These are phyloP conservation scores for Citrus trifoliata DNA, from an alignment of 345 rosid genomes.

Conservation along the genomic window DNA sequence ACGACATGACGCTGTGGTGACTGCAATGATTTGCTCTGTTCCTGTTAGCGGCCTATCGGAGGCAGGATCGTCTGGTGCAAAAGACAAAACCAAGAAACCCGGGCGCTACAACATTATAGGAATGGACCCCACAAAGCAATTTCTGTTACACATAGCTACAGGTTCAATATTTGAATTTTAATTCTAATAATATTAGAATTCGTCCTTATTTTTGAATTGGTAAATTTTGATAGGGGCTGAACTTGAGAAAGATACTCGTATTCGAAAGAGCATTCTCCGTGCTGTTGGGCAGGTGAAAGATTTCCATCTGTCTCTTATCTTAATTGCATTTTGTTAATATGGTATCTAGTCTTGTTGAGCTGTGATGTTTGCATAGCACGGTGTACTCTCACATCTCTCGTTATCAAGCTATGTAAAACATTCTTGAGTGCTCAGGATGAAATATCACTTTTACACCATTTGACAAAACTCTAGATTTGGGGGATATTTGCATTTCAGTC, in stretches of 20 bases:
- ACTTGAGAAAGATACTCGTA: constrained; percentile 74
- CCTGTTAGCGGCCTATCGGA: constrained; percentile 84
- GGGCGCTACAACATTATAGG: constrained; percentile 74
- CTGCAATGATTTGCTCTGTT: constrained; percentile 82
- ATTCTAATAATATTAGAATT: background rate
- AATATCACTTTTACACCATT: background rate
- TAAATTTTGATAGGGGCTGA: constrained; percentile 53
- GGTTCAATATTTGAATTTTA: constrained; percentile 35
- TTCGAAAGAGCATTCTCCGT: constrained; percentile 67
- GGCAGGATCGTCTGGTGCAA: constrained; percentile 62
- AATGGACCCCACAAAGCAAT: constrained; percentile 69
- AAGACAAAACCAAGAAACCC: constrained; percentile 90
- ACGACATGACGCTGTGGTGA: constrained; percentile 82
- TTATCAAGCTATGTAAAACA: background rate
- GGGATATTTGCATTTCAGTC: background rate
- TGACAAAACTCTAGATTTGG: background rate
- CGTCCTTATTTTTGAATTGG: constrained; percentile 14
- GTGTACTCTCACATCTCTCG: background rate
- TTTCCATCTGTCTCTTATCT: constrained; percentile 6
- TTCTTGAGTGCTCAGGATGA: background rate
- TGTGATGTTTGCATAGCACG: background rate
- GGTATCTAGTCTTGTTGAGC: background rate
- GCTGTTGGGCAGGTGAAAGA: constrained; percentile 83
- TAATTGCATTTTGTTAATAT: background rate
- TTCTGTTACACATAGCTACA: constrained; percentile 77